These are phyloP conservation scores for Stygiomarasmius scandens DNA, from an alignment of 1,284 basidiomycete genomes.

Conservation along the genomic window DNA sequence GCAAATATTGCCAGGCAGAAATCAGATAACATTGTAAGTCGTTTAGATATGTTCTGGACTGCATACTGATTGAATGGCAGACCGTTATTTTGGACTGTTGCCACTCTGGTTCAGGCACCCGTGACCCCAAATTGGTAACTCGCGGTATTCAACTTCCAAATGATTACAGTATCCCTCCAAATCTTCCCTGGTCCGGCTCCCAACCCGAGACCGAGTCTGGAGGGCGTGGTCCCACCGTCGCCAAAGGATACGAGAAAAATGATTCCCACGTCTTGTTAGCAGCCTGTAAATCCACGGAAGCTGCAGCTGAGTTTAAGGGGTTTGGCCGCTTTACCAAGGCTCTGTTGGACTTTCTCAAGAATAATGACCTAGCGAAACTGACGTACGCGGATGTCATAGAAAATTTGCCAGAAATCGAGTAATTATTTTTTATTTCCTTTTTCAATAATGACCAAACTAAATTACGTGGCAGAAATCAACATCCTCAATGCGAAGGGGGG, in stretches of 20 bases:
- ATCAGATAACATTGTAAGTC: conserved; percentile 34
- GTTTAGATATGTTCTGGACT: not conserved
- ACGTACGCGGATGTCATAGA: conserved; percentile 20
- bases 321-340: conserved; percentile 20
- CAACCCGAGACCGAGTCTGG: not conserved
- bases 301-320: conserved; percentile 14
- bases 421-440: too few species aligned
- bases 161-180: not conserved
- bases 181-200: not conserved
- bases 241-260: not conserved
- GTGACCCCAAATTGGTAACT: conserved; percentile 10
- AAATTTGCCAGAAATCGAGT: conserved; percentile 12
- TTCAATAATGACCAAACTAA: not conserved
- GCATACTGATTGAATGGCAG: conserved; percentile 13
- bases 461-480: conserved; percentile 19
- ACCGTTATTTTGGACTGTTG: conserved; percentile 34
- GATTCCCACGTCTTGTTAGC: conserved; percentile 24
- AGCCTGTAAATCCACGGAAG: conserved; percentile 18
- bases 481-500: conserved; percentile 26
- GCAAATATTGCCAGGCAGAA: conserved; percentile 24
- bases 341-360: conserved; percentile 11
- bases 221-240: conserved; percentile 4
- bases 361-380: conserved; percentile 11
- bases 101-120: conserved; percentile 33
- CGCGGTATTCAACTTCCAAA: conserved; percentile 13